These are phyloP conservation scores for Mediolabrus comicus DNA, from an alignment of 108 stramenopile species.

Conservation along the genomic window DNA sequence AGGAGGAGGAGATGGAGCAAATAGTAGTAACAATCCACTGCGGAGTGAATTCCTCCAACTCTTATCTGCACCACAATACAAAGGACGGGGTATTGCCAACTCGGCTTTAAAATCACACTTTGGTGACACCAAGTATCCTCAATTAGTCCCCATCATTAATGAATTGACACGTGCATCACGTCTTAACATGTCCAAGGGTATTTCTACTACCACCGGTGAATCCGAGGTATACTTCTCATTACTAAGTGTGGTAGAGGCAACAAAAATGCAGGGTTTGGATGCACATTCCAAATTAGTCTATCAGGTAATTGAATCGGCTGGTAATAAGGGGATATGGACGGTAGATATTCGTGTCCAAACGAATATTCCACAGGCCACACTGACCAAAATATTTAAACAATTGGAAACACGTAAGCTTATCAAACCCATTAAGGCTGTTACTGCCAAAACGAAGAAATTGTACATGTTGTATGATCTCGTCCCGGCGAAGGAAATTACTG, in stretches of 20 bases:
- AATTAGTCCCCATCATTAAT: conserved; percentile 76
- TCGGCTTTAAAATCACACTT: conserved; percentile 67
- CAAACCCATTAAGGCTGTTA: conserved; percentile 95
- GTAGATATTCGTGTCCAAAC: conserved; percentile 91
- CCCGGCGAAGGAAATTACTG: conserved; percentile 95
- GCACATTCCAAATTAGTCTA: conserved; percentile 83
- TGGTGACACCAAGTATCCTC: conserved; percentile 38
- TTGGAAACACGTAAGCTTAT: conserved; percentile 88
- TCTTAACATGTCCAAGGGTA: conserved; percentile 70
- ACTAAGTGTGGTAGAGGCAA: conserved; percentile 61
- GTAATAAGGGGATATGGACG: conserved; percentile 97
- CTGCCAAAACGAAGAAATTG: conserved; percentile 94
- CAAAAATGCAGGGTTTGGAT: conserved; percentile 81
- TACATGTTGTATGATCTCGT: conserved; percentile 95
- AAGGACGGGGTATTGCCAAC: conserved; percentile 63
- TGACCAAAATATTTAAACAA: conserved; percentile 94
- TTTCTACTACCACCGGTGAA: conserved; percentile 15
- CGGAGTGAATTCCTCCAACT: conserved; percentile 65
- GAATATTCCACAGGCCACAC: conserved; percentile 85
- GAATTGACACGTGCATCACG: conserved; percentile 63
- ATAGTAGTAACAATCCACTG: conserved; percentile 13
- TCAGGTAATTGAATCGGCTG: conserved; percentile 90
- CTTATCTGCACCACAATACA: conserved; percentile 47
- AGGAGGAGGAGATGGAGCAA: too few species aligned
- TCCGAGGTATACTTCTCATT: conserved; percentile 73